These are phyloP conservation scores for Trifolium pratense DNA, from an alignment of 306 rosid genomes.

Conservation along the genomic window DNA sequence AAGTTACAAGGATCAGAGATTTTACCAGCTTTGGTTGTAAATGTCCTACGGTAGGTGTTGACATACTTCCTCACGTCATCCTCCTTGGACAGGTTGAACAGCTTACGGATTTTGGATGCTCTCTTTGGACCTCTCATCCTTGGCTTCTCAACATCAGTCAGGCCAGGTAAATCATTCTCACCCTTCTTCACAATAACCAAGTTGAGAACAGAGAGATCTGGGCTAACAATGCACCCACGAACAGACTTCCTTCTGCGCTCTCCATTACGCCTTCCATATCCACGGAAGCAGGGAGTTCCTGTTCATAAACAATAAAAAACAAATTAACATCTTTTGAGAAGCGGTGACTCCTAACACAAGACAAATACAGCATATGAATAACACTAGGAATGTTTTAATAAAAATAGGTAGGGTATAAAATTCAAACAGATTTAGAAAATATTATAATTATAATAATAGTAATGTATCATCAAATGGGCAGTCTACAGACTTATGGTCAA, in stretches of 20 bases:
- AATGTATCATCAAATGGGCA: neutral
- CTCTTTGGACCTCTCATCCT: slow-evolving; percentile 58
- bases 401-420: neutral
- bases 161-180: slow-evolving; percentile 49
- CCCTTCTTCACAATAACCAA: slow-evolving; percentile 56
- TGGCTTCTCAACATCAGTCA: slow-evolving; percentile 55
- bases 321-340: neutral
- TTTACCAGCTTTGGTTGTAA: slow-evolving; percentile 47
- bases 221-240: slow-evolving; percentile 56
- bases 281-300: slow-evolving; percentile 58
- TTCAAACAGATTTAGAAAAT: neutral
- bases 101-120: slow-evolving; percentile 52
- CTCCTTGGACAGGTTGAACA: slow-evolving; percentile 51
- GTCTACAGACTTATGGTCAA: neutral
- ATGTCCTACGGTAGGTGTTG: slow-evolving; percentile 50
- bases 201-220: slow-evolving; percentile 54
- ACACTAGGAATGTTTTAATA: neutral
- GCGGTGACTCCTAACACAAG: neutral
- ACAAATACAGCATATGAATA: neutral
- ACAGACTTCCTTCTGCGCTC: slow-evolving; percentile 58
- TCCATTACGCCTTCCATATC: slow-evolving; percentile 54
- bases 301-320: neutral
- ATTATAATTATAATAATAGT: neutral
- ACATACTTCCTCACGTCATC: slow-evolving; percentile 56
- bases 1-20: neutral